phyloP scores from a whole-genome alignment of 2,329 filamentous ascomycete genomes.

The Xylaria sp. region DNA sequence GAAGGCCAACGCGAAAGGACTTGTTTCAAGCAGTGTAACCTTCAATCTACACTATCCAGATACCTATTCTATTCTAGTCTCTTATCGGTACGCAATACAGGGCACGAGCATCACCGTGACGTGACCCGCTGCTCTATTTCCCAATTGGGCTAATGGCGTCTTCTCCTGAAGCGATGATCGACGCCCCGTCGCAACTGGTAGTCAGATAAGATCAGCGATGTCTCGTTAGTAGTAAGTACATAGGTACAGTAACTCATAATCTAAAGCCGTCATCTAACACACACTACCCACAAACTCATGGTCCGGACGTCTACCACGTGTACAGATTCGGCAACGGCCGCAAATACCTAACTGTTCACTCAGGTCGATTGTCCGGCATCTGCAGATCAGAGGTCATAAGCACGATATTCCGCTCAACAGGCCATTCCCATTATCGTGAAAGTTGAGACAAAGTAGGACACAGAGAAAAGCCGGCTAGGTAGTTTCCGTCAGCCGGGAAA shows the following conservation, averaged over 20 bases:
- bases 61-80: background rate
- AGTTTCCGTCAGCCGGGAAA: constrained; percentile 30
- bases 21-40: constrained; percentile 10
- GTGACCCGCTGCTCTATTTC: background rate
- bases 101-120: background rate
- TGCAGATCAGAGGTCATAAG: background rate
- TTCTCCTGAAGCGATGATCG: background rate
- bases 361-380: background rate
- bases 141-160: background rate
- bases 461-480: background rate
- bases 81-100: background rate
- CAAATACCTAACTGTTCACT: background rate
- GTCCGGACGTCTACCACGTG: background rate
- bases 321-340: background rate
- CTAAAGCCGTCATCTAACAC: background rate
- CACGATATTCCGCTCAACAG: background rate
- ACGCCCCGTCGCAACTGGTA: background rate
- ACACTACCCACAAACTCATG: background rate
- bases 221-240: background rate
- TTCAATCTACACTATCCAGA: background rate
- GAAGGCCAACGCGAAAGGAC: background rate
- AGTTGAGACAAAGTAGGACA: background rate
- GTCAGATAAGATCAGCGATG: constrained; percentile 1
- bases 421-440: background rate
- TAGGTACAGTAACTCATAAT: constrained; percentile 2